Percentiles rank a stretch among this genome's conserved stretches.
Conservation (phyloP, 2,329 filamentous ascomycete genomes). For the Diaporthe australafricana region DNA sequence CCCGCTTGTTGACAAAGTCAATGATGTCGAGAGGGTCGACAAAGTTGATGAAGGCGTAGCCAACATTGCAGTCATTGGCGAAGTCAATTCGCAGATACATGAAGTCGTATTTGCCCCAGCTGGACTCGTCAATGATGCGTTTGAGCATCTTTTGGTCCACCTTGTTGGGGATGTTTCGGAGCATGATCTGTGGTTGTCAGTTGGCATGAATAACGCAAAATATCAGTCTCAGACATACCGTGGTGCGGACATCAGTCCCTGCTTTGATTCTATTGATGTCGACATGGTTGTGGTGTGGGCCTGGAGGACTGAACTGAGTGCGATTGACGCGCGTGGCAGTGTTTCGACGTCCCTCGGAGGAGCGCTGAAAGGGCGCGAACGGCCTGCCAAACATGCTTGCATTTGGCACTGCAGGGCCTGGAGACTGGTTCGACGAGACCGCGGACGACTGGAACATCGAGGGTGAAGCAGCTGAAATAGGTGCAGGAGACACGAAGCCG, state of each 20-base stretch:
- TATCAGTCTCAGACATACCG: slow-evolving; percentile 56
- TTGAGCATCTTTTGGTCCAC: slow-evolving; percentile 84
- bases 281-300: slow-evolving; percentile 69
- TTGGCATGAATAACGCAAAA: neutral
- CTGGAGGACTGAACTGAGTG: slow-evolving; percentile 56
- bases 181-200: slow-evolving; percentile 77
- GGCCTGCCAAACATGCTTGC: slow-evolving; percentile 55
- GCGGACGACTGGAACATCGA: slow-evolving; percentile 41
- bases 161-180: slow-evolving; percentile 94
- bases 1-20: slow-evolving; percentile 76
- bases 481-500: neutral
- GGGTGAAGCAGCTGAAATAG: slow-evolving; percentile 5
- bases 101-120: slow-evolving; percentile 89
- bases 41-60: slow-evolving; percentile 98
- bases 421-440: slow-evolving; percentile 32
- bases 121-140: slow-evolving; percentile 80
- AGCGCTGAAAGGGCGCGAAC: slow-evolving; percentile 48
- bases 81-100: slow-evolving; percentile 95
- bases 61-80: slow-evolving; percentile 87
- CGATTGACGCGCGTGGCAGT: slow-evolving; percentile 59
- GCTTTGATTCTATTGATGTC: slow-evolving; percentile 70
- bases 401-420: slow-evolving; percentile 43
- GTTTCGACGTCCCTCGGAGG: slow-evolving; percentile 58
- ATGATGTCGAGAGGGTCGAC: slow-evolving; percentile 81
- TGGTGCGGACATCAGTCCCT: slow-evolving; percentile 80